Conservation (phyloP, 148 eudicot species). For the Simmondsia chinensis region DNA sequence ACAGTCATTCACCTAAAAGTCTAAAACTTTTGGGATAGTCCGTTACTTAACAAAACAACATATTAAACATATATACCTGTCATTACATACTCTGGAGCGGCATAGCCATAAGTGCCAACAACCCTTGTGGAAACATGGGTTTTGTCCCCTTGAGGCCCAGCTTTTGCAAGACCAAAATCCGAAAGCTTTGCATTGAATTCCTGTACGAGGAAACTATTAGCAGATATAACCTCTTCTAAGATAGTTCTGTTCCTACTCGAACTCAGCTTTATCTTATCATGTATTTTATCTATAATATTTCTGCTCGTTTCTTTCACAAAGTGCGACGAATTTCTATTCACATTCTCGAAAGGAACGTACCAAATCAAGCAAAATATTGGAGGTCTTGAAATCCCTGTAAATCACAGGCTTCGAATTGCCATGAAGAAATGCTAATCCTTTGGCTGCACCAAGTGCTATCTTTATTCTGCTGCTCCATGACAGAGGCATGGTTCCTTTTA, state of each 20-base stretch:
- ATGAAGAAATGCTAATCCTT: conserved; percentile 90
- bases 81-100: conserved; percentile 98
- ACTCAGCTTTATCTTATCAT: too few species aligned
- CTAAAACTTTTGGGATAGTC: too few species aligned
- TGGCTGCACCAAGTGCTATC: conserved; percentile 91
- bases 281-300: too few species aligned
- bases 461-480: conserved; percentile 89
- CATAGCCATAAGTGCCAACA: conserved; percentile 96
- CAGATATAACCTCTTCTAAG: neutral
- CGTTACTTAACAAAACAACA: too few species aligned
- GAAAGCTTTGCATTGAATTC: conserved; percentile 95
- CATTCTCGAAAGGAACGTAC: conserved; percentile 21
- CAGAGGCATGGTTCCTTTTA: conserved; percentile 86
- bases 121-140: conserved; percentile 96
- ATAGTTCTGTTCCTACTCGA: too few species aligned
- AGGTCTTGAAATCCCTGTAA: conserved; percentile 91
- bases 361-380: conserved; percentile 84
- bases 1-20: too few species aligned
- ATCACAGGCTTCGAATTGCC: conserved; percentile 75
- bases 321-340: too few species aligned
- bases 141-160: conserved; percentile 96
- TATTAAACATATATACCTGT: conserved; percentile 50
- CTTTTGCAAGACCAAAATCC: conserved; percentile 94
- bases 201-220: conserved; percentile 21
- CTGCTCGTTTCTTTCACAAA: too few species aligned